Percentiles rank a stretch among this genome's conserved stretches.
phyloP scores from a whole-genome alignment of 768 basidiomycete genomes.

The Solioccasus polychromus region DNA sequence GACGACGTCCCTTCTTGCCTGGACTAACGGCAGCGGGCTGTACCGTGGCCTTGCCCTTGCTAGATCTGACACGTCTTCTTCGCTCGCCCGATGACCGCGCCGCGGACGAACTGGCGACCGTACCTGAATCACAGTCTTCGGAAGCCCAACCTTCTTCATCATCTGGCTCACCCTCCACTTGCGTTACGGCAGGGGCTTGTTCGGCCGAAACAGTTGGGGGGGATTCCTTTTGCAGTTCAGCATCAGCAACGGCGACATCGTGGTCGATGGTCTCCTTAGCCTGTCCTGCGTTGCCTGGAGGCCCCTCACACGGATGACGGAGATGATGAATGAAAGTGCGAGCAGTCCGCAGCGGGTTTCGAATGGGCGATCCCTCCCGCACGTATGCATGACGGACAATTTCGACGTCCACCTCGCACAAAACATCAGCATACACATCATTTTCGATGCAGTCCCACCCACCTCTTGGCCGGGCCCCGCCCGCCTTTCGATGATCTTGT shows the following conservation, averaged over 20 bases:
- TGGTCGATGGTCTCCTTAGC: constrained; percentile 15
- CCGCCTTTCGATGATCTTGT: constrained; percentile 62
- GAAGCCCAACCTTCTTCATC: constrained; percentile 67
- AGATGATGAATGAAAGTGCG: constrained; percentile 12
- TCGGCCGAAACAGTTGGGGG: not conserved
- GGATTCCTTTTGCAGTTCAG: constrained; percentile 12
- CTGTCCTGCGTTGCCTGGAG: constrained; percentile 27
- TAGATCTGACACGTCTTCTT: constrained; percentile 26
- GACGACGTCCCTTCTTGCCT: constrained; percentile 12
- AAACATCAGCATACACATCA: constrained; percentile 15
- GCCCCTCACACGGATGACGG: constrained; percentile 14
- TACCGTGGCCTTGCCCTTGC: constrained; percentile 14
- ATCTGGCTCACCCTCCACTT: constrained; percentile 24
- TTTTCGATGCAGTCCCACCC: constrained; percentile 15
- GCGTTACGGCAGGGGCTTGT: constrained; percentile 1
- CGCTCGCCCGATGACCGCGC: constrained; percentile 8
- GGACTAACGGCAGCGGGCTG: constrained; percentile 1
- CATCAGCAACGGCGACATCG: constrained; percentile 14
- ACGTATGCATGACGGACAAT: constrained; percentile 47
- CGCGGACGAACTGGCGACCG: constrained; percentile 6
- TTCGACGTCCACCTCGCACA: constrained; percentile 57
- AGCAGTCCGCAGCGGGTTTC: constrained; percentile 1
- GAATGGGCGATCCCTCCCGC: constrained; percentile 3
- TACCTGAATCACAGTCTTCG: constrained; percentile 41
- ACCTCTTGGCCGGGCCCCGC: constrained; percentile 65